These are phyloP conservation scores for Neospora caninum DNA, from an alignment of 169 alveolate genomes.

Conservation along the genomic window DNA sequence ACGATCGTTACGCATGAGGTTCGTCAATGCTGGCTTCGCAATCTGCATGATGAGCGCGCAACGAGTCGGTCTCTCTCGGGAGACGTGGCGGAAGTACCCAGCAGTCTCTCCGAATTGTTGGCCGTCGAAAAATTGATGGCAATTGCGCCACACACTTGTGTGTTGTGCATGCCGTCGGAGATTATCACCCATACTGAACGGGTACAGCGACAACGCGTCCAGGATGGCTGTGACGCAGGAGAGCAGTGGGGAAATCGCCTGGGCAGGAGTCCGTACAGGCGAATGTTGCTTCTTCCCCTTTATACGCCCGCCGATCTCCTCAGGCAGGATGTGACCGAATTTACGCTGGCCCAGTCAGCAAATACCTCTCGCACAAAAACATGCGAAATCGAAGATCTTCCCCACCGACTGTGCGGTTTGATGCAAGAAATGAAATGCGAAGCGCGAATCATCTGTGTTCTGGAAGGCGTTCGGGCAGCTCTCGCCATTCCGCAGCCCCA, in stretches of 20 bases:
- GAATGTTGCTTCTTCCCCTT: background rate
- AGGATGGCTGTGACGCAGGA: background rate
- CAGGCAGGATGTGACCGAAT: background rate
- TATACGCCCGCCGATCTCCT: background rate
- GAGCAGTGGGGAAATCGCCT: background rate
- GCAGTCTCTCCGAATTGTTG: background rate
- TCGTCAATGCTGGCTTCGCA: background rate
- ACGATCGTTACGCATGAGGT: background rate
- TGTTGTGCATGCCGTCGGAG: constrained; percentile 4
- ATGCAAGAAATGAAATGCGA: background rate
- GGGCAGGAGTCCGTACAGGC: background rate
- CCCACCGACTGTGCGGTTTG: background rate
- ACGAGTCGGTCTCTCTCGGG: background rate
- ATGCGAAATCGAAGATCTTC: background rate
- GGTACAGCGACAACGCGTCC: background rate
- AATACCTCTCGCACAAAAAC: background rate
- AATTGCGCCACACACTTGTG: background rate
- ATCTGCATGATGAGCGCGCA: background rate
- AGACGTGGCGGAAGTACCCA: background rate
- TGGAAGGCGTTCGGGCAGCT: constrained; percentile 24
- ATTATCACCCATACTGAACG: background rate
- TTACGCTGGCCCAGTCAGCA: background rate
- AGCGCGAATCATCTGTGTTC: background rate
- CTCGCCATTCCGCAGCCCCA: constrained; percentile 32
- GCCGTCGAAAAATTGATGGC: constrained; percentile 3